Base-by-base conservation (phyloP, 2,329 filamentous ascomycete species). In the Huntiella decipiens region DNA sequence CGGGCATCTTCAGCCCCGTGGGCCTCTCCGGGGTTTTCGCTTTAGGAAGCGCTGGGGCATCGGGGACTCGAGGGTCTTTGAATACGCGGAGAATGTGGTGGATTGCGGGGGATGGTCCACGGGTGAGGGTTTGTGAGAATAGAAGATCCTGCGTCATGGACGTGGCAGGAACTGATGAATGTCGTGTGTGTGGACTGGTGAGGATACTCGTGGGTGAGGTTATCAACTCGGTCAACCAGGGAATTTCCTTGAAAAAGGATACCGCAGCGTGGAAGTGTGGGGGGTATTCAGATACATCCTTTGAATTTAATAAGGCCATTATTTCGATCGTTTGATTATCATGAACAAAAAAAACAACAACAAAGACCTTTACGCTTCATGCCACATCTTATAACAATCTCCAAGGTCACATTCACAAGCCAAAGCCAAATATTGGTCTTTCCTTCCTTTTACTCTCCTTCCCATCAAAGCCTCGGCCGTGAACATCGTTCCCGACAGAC, bases 51-150 rank as follows among this genome's bases (percentile, higher is more conserved):
- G 50, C 11, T 31, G 32, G 11, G 16, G 45, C 43, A 7, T 15
- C 17, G n/a, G 50, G 10, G 16, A 34, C 35, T 10, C 31, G 38
- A 3, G 45, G 43, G 16, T 55, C 48, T 17, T 46, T 19, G 46
- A 51, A 52, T 32, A 58, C 47, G 15, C 53, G 51, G 19, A 57
- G 47, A 35, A 53, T 52, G 17, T 51, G 46, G 3, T 56, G 56
- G 6, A 58, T 48, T 10, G 22, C 22, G 6, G 47, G 47, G 3
- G 28, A 13, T 41, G 50, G 11, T 3, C 46, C 38, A 34, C 28
- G 50, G 10, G 50, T 32, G 15, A 55, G 44, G 8, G 43, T 45
- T 31, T 46, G 43, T 31, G 44, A 38, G 38, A 55, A 54, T 5
- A 56, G 38, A 6, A 38, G 45, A 37, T 55, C 52, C 13, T 42